phyloP scores from a whole-genome alignment of 108 stramenopile genomes.

The Nannochloropsis salina region DNA sequence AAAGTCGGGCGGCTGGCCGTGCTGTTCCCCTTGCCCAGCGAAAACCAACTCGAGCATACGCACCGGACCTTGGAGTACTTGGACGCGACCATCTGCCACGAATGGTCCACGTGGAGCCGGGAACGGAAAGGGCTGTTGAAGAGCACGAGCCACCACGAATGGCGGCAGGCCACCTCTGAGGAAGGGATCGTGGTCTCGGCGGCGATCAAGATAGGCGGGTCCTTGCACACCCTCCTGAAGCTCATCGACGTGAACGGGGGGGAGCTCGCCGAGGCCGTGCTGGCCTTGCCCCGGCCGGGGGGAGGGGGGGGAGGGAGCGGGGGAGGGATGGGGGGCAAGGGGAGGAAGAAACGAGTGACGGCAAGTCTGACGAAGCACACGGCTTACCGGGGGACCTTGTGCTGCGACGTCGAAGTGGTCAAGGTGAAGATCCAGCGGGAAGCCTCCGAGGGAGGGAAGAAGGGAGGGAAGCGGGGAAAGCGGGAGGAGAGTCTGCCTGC shows the following conservation, averaged over 20 bases:
- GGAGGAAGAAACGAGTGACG: not conserved
- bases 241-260: not conserved
- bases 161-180: not conserved
- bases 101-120: not conserved
- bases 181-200: constrained; percentile 1
- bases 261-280: not conserved
- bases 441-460: not conserved
- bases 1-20: not conserved
- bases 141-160: not conserved
- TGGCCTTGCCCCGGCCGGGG: not conserved
- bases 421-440: not conserved
- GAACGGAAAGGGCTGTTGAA: not conserved
- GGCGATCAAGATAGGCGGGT: not conserved
- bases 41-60: constrained; percentile 6
- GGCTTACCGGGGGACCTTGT: not conserved
- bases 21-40: not conserved
- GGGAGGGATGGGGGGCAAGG: not conserved
- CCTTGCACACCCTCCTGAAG: not conserved
- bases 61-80: not conserved
- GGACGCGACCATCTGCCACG: not conserved
- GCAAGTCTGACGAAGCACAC: not conserved
- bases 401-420: not conserved
- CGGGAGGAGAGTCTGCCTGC: not conserved
- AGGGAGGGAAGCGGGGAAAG: not conserved
- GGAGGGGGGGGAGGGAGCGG: not conserved